These are phyloP conservation scores for Metschnikowia santaceciliae DNA, from an alignment of 805 yeast species.

Conservation along the genomic window DNA sequence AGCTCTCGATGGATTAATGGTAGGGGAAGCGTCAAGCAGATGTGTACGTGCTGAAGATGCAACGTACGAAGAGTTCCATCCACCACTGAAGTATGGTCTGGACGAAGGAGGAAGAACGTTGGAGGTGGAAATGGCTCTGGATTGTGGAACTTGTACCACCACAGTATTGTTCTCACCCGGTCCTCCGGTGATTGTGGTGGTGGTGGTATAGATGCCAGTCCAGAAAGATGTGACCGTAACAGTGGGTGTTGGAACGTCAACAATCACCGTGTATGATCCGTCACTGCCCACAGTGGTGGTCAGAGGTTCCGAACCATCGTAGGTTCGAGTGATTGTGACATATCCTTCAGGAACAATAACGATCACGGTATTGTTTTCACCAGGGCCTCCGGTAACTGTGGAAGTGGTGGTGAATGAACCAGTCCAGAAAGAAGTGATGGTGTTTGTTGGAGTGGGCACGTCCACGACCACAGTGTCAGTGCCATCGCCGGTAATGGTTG, in stretches of 20 bases:
- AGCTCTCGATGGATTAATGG: too few species aligned
- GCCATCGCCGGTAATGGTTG: slow-evolving; percentile 1
- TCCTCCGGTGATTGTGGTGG: slow-evolving; percentile 4
- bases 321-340: slow-evolving; percentile 9
- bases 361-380: slow-evolving; percentile 14
- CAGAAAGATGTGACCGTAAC: slow-evolving; percentile 6
- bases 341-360: slow-evolving; percentile 6
- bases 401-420: slow-evolving; percentile 3
- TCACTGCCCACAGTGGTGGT: slow-evolving; percentile 5
- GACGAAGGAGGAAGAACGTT: not conserved
- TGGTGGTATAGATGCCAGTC: not conserved
- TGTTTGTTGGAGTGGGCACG: slow-evolving; percentile 6
- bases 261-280: slow-evolving; percentile 2
- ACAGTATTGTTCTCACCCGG: slow-evolving; percentile 8
- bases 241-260: slow-evolving; percentile 16
- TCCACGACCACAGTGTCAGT: slow-evolving; percentile 10
- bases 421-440: slow-evolving; percentile 5
- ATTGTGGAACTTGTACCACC: slow-evolving; percentile 10
- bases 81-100: not conserved
- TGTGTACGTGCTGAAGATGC: not conserved
- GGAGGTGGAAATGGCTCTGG: not conserved
- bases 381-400: slow-evolving; percentile 5
- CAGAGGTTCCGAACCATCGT: slow-evolving; percentile 5
- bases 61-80: not conserved
- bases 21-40: too few species aligned